Evolutionary conservation across 495 filamentous ascomycete species (phyloP).

Genomic region (Penicillium bovifimosum): DNA sequence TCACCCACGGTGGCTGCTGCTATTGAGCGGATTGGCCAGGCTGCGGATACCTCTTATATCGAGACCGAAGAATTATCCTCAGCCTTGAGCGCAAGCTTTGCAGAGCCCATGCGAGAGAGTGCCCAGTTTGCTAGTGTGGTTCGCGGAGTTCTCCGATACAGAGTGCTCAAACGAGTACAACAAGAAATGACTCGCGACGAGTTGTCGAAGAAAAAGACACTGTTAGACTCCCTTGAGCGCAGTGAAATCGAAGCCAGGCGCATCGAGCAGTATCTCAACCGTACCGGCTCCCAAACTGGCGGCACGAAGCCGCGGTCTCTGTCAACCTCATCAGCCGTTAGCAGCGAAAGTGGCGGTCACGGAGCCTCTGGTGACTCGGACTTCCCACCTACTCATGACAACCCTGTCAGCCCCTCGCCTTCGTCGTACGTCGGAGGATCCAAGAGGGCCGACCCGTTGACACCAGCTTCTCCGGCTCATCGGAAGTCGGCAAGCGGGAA

Average conservation of each 20-base stretch:
- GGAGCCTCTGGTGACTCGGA: constrained; percentile 85
- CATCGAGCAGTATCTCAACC: constrained; percentile 84
- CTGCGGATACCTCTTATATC: constrained; percentile 92
- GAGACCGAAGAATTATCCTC: constrained; percentile 86
- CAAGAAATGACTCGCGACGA: constrained; percentile 96
- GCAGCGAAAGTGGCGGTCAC: constrained; percentile 38
- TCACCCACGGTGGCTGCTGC: constrained; percentile 83
- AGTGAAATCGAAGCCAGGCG: constrained; percentile 88
- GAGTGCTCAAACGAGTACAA: constrained; percentile 87
- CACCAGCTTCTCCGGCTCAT: constrained; percentile 42
- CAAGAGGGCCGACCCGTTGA: constrained; percentile 27
- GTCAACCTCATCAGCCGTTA: constrained; percentile 50
- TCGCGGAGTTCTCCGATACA: constrained; percentile 76
- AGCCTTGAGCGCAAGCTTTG: constrained; percentile 80
- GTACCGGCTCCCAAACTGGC: constrained; percentile 45
- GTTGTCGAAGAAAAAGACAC: constrained; percentile 68
- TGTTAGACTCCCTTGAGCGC: constrained; percentile 76
- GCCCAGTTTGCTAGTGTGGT: constrained; percentile 97
- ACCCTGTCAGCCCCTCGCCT: constrained; percentile 53
- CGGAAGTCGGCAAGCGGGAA: constrained; percentile 71
- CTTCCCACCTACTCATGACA: constrained; percentile 84
- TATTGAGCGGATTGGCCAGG: constrained; percentile 91
- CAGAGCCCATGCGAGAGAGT: constrained; percentile 94
- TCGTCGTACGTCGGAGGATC: constrained; percentile 38
- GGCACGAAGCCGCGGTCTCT: constrained; percentile 57